A percentile compares a stretch with the other conserved stretches of the same genome.
These are phyloP conservation scores for Trichophyton verrucosum DNA, from an alignment of 2,329 filamentous ascomycete genomes.

Conservation along the genomic window DNA sequence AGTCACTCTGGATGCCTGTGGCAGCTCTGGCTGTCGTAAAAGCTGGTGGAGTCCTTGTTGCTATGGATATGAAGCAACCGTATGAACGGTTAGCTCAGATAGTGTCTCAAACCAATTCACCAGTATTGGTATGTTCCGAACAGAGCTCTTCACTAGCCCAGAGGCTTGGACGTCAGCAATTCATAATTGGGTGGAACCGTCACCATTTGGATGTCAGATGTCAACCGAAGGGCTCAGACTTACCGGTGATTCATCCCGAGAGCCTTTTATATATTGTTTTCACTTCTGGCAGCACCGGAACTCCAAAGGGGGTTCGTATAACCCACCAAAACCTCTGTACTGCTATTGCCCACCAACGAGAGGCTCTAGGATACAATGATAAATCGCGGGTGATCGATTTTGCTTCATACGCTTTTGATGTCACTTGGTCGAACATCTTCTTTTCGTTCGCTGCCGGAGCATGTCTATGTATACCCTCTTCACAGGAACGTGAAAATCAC, in stretches of 20 bases:
- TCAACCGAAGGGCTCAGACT: background rate
- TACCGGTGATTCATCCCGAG: conserved; percentile 9
- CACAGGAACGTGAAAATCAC: conserved; percentile 29
- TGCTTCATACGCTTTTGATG: conserved; percentile 76
- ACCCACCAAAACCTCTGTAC: conserved; percentile 59
- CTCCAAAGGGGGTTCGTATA: conserved; percentile 55
- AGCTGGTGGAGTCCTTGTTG: conserved; percentile 19
- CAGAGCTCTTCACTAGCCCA: background rate
- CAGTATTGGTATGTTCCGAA: conserved; percentile 9
- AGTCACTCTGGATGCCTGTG: conserved; percentile 22
- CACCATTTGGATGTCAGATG: background rate
- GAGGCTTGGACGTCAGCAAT: background rate
- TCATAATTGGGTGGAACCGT: background rate
- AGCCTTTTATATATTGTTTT: conserved; percentile 42
- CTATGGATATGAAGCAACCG: conserved; percentile 20
- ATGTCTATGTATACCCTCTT: conserved; percentile 32
- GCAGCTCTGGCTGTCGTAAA: conserved; percentile 19
- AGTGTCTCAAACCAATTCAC: conserved; percentile 10
- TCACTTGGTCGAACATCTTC: conserved; percentile 81
- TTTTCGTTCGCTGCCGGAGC: conserved; percentile 22
- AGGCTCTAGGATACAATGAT: conserved; percentile 35
- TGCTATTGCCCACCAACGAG: conserved; percentile 41
- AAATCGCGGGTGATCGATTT: conserved; percentile 62
- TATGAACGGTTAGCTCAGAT: conserved; percentile 23
- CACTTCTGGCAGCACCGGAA: conserved; percentile 54